Evolutionary conservation across 2,329 filamentous ascomycete genomes (phyloP).

Genomic region (Coleophoma crateriformis): DNA sequence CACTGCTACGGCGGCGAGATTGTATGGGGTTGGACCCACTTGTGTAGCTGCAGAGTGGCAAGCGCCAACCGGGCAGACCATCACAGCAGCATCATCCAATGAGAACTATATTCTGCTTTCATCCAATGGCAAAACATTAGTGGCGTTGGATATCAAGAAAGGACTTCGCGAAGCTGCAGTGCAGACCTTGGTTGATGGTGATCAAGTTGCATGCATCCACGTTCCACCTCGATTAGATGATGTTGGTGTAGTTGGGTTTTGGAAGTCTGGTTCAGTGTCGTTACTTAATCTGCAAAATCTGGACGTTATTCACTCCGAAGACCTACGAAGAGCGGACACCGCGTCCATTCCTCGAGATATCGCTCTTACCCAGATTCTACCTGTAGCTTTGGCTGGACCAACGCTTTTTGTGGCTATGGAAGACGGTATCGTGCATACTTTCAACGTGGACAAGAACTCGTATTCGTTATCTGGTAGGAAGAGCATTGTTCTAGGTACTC

Average conservation of each 20-base stretch:
- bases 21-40: slow-evolving; percentile 57
- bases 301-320: slow-evolving; percentile 58
- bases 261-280: slow-evolving; percentile 74
- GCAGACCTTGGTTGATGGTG: slow-evolving; percentile 57
- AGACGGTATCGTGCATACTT: slow-evolving; percentile 86
- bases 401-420: slow-evolving; percentile 88
- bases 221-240: slow-evolving; percentile 58
- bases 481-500: slow-evolving; percentile 78
- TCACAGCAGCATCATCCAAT: slow-evolving; percentile 77
- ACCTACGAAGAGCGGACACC: slow-evolving; percentile 56
- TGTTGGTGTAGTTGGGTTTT: slow-evolving; percentile 80
- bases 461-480: slow-evolving; percentile 67
- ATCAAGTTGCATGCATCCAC: slow-evolving; percentile 83
- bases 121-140: slow-evolving; percentile 65
- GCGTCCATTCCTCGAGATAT: slow-evolving; percentile 80
- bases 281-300: slow-evolving; percentile 66
- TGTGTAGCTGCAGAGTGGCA: slow-evolving; percentile 54
- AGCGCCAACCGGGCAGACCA: slow-evolving; percentile 43
- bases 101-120: slow-evolving; percentile 66
- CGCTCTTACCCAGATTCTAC: slow-evolving; percentile 72
- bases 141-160: slow-evolving; percentile 59
- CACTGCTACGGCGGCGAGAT: slow-evolving; percentile 54
- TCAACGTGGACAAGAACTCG: slow-evolving; percentile 59
- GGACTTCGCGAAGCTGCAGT: slow-evolving; percentile 52
- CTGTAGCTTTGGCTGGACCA: slow-evolving; percentile 48